Percentiles rank a stretch among this genome's conserved stretches.
These are phyloP conservation scores for Gastrodia elata DNA, from an alignment of 106 monocot species.

Conservation along the genomic window DNA sequence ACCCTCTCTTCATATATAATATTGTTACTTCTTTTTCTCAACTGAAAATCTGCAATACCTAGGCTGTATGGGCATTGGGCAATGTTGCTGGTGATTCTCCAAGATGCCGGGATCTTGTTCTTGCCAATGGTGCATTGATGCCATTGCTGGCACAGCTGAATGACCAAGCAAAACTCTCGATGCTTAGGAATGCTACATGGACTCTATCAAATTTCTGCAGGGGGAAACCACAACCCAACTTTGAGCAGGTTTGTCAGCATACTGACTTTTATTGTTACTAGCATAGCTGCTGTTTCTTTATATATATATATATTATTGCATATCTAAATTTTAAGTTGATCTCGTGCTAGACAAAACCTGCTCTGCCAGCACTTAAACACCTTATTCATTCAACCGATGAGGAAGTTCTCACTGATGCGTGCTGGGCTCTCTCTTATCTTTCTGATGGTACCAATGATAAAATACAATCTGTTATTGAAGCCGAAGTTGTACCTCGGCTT, in stretches of 20 bases:
- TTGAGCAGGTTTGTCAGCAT: constrained; percentile 26
- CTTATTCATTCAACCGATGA: constrained; percentile 46
- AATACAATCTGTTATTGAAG: constrained; percentile 45
- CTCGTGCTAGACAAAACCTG: constrained; percentile 24
- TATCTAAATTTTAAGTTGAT: neutral
- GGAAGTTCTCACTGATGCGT: constrained; percentile 44
- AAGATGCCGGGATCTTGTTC: constrained; percentile 40
- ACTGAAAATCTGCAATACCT: neutral
- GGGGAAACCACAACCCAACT: constrained; percentile 32
- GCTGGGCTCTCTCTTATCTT: constrained; percentile 42
- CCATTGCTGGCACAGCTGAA: constrained; percentile 32
- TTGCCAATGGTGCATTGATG: constrained; percentile 34
- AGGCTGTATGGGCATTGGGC: constrained; percentile 48
- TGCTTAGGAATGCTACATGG: constrained; percentile 54
- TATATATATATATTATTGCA: neutral
- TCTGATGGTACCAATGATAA: constrained; percentile 52
- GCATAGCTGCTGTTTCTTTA: neutral
- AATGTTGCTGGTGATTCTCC: constrained; percentile 56
- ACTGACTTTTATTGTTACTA: too few species aligned
- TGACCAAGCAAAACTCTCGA: constrained; percentile 43
- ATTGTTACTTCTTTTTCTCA: neutral
- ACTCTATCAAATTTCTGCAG: constrained; percentile 45
- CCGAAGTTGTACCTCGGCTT: constrained; percentile 34
- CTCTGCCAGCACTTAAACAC: constrained; percentile 37
- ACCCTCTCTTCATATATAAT: neutral